Evolutionary conservation across 2,329 filamentous ascomycete genomes (phyloP), one percentile per base, ranked within the genome.

Genomic region (Metarhizium anisopliae): DNA sequence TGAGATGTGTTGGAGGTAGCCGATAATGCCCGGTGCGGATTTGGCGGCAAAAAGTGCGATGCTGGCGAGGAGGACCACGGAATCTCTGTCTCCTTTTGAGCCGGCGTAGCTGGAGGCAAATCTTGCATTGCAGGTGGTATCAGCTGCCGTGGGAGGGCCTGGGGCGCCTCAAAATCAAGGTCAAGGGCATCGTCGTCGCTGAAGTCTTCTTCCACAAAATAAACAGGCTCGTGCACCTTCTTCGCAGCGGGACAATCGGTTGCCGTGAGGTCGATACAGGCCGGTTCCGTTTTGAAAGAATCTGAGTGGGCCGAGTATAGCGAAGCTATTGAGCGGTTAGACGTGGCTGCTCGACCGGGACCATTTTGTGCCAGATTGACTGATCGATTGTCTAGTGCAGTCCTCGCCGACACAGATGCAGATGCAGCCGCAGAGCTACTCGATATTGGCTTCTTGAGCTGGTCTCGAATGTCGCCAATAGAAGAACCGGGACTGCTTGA

Each of bases 131-230:
- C 40, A 14, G 59, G 20, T 11, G 58, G 58, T 55, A 62, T 60
- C 59, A 63, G 68, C 6, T 63, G 61, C 62, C 70, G 16, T 7
- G 76, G 76, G 3, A 82, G 75, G 2, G 79, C 74, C 1, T 75
- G 70, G 0, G 85, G 83, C 57, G 83, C 78, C 57, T 88, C 79
- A 53, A 84, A 80, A 59, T 91, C 81, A 20, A 88, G 70, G 59
- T 89, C 88, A 29, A 95, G 75, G 55, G 90, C 82, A 20, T 86
- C 80, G 62, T 96, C 91, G 66, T 93, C 89, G 63, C 90, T 90
- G 61, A 95, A 94, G 66, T 96, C 92, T 62, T 93, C 85, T 59
- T 91, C 88, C 58, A 84, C 82, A 59, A 91, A 88, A 58, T 80
- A 82, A 10, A 87, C 80, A 7, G 62, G 59, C 11, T 67, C 57